Conservation (phyloP, 2,329 filamentous ascomycete species). For the Fusarium sp. region DNA sequence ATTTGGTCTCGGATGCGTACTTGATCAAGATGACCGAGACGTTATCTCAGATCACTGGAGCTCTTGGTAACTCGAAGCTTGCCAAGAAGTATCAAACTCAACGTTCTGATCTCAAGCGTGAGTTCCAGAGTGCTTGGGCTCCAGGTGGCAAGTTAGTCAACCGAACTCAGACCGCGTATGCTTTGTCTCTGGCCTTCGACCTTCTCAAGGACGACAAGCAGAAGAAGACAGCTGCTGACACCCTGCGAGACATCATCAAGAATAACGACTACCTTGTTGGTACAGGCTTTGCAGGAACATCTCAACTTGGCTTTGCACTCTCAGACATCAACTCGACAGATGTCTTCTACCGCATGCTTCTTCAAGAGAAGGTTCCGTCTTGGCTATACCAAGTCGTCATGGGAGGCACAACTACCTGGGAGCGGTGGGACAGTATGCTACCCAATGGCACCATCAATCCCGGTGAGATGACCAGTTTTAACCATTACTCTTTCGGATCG, state of each 20-base stretch:
- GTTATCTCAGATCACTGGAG: constrained; percentile 47
- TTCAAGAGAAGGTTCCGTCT: constrained; percentile 55
- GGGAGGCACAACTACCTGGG: constrained; percentile 60
- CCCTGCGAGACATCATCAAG: constrained; percentile 47
- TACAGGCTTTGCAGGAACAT: constrained; percentile 49
- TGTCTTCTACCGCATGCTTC: constrained; percentile 58
- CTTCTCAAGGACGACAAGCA: constrained; percentile 41
- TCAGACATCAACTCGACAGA: constrained; percentile 40
- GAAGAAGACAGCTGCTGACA: constrained; percentile 36
- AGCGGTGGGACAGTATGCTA: constrained; percentile 60
- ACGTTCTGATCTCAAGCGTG: constrained; percentile 28
- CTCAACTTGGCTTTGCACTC: neutral
- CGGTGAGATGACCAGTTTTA: constrained; percentile 60
- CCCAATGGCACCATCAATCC: constrained; percentile 56
- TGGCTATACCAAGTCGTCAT: constrained; percentile 61
- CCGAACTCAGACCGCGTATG: constrained; percentile 53
- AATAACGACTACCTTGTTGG: constrained; percentile 49
- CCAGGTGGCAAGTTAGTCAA: constrained; percentile 45
- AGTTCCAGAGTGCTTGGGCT: constrained; percentile 49
- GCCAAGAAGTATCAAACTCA: constrained; percentile 35
- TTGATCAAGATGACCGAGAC: constrained; percentile 53
- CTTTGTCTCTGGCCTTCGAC: constrained; percentile 51
- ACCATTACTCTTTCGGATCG: constrained; percentile 61
- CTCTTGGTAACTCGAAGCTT: constrained; percentile 44
- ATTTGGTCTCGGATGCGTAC: constrained; percentile 57